Evolutionary conservation across 2,329 filamentous ascomycete species (phyloP), one percentile per base, ranked within the genome.

Genomic region (Colletotrichum tofieldiae): DNA sequence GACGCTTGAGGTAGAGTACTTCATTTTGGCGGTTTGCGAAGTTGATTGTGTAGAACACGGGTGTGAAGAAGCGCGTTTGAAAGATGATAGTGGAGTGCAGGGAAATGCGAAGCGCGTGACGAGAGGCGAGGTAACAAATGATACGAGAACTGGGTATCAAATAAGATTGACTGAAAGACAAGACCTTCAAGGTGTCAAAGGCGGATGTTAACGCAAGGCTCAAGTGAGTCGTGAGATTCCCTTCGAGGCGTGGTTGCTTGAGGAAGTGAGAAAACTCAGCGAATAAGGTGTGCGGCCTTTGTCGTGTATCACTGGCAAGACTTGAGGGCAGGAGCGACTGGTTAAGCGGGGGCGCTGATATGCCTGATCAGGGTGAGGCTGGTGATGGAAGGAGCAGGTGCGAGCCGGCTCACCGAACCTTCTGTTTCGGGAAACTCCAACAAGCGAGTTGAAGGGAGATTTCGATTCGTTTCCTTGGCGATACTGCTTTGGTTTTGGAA

Each of bases 21-120:
- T 73, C 71, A 73, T 73, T 20, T 23, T 71, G 59, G n/a, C 54
- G 26, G n/a, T 83, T 58, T 74, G 47, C 63, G 64, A 70, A 63
- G 47, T 60, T 68, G 62, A 12, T 20, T 9, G 26, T 56, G 9
- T 54, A 18, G 18, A 29, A 14, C n/a, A 7, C 41, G 32, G 20
- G n/a, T 8, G 52, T n/a, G 11, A 29, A n/a, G 29, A 35, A 11
- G 29, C 37, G 47, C 29, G 12, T 26, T 51, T 43, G 55, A 26
- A 39, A 20, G 3, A 23, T 7, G 54, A 58, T 47, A 6, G 6
- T 32, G 29, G 3, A 32, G 29, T 32, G 29, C 29, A 32, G 6
- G 6, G 29, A 32, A 32, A 6, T 32, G 29, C 4, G 4, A 32
- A 39, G 35, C 20, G 5, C 18, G 35, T n/a, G 26, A 32, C 11